Percentiles rank a stretch among this genome's conserved stretches.
phyloP scores from a whole-genome alignment of 441 rosid genomes.

The Codiaeum variegatum region DNA sequence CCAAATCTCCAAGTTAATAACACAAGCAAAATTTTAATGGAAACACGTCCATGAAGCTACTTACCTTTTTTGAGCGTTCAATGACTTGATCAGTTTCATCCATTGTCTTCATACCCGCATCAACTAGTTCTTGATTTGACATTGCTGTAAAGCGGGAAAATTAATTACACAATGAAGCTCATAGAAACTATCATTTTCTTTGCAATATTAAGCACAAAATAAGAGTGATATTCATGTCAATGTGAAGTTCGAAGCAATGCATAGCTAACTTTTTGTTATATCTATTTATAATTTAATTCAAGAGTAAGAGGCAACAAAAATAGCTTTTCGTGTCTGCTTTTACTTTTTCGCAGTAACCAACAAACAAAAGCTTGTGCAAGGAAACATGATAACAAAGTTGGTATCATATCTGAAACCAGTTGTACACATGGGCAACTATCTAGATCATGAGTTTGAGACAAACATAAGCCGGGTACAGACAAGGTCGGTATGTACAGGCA shows the following conservation, averaged over 20 bases:
- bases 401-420: background rate
- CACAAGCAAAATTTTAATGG: conserved; percentile 9
- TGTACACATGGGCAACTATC: background rate
- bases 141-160: conserved; percentile 46
- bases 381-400: background rate
- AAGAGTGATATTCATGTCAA: background rate
- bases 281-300: background rate
- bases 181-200: background rate
- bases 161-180: conserved; percentile 3
- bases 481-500: background rate
- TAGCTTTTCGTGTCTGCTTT: background rate
- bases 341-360: background rate
- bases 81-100: conserved; percentile 97
- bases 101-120: conserved; percentile 77
- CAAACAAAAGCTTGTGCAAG: background rate
- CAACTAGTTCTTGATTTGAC: conserved; percentile 88
- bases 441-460: background rate
- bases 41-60: conserved; percentile 15
- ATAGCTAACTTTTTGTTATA: background rate
- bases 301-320: background rate
- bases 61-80: conserved; percentile 87
- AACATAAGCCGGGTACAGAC: background rate
- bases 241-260: background rate
- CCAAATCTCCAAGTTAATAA: conserved; percentile 23
- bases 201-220: background rate